Base-by-base conservation (phyloP, 2,329 filamentous ascomycete species). In the Cercospora sp. region DNA sequence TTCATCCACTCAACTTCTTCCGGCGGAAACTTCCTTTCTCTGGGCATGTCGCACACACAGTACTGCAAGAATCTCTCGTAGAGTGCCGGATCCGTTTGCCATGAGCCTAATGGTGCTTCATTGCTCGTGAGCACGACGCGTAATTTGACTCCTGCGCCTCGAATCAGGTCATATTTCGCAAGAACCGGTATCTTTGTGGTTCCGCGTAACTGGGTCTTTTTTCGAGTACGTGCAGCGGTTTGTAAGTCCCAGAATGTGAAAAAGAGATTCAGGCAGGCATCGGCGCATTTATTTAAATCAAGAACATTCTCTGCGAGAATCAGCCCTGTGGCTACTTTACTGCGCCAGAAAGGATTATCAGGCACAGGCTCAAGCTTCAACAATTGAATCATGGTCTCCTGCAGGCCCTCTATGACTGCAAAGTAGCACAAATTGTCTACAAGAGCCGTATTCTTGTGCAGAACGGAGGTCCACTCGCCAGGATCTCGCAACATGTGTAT, bases 351-450 rank as follows among this genome's bases (percentile, higher is more conserved):
- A 10, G n/a, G n/a, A 23, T 23, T 55, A 3, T 30, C 28, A 0
- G 45, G 30, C 16, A 16, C 7, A 5, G 18, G 58, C 1, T 3
- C 3, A 5, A 63, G 6, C 5, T 16, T 42, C 13, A 63, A 20
- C 1, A 30, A 26, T 2, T n/a, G 5, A 2, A 63, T 16, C 2
- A 63, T 12, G 10, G 12, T 12, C 1, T 63, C 61, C 7, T 63
- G 26, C 5, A 63, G 26, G 2, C 61, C 61, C 18, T 63, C 61
- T 5, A 57, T 3, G 6, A 33, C 3, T 1, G 61, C 61, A 18
- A 55, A 55, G 10, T 18, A 55, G 61, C 61, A 63, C 9, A 63
- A 30, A n/a, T 18, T 7, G 36, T 62, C 36, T 7, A 57, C 45
- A 1, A 45, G 10, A 3, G 0, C 2, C 5, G 10, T 6, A 10